Conservation (phyloP, 2,329 filamentous ascomycete species). For the Plenodomus biglobosus region DNA sequence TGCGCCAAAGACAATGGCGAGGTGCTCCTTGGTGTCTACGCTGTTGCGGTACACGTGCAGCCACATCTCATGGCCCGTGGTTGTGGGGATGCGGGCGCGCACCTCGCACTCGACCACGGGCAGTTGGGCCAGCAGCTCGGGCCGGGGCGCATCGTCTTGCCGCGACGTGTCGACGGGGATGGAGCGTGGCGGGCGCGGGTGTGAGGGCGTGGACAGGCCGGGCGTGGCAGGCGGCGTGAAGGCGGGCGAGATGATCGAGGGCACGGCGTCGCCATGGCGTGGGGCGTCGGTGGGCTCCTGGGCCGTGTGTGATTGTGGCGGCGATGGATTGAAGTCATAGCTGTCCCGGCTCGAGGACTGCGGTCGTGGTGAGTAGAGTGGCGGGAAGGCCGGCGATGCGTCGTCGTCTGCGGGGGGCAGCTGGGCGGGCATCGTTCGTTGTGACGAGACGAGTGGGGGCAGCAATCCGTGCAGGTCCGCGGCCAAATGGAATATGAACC, state of each 20-base stretch:
- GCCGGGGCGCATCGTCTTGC: constrained; percentile 54
- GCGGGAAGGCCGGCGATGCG: constrained; percentile 54
- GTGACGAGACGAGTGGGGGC: background rate
- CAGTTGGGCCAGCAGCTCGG: constrained; percentile 71
- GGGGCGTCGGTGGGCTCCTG: constrained; percentile 6
- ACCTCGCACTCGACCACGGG: constrained; percentile 92
- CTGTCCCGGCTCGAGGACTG: constrained; percentile 46
- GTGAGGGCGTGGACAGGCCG: constrained; percentile 38
- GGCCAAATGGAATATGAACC: background rate
- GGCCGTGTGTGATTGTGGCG: constrained; percentile 22
- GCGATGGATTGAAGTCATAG: constrained; percentile 35
- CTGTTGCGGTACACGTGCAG: constrained; percentile 92
- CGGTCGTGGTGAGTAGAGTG: constrained; percentile 58
- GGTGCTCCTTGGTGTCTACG: constrained; percentile 90
- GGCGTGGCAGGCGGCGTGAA: constrained; percentile 47
- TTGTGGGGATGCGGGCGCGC: constrained; percentile 91
- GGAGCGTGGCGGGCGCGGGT: constrained; percentile 41
- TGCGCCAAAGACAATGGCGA: constrained; percentile 94
- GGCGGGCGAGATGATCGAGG: constrained; percentile 52
- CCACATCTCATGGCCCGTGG: constrained; percentile 92
- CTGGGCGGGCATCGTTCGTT: constrained; percentile 53
- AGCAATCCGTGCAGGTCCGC: background rate
- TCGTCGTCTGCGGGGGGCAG: constrained; percentile 61
- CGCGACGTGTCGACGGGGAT: constrained; percentile 48
- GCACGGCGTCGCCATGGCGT: constrained; percentile 30